Evolutionary conservation across 352 stramenopile species (phyloP).

Genomic region (Globisporangium iwayamae): DNA sequence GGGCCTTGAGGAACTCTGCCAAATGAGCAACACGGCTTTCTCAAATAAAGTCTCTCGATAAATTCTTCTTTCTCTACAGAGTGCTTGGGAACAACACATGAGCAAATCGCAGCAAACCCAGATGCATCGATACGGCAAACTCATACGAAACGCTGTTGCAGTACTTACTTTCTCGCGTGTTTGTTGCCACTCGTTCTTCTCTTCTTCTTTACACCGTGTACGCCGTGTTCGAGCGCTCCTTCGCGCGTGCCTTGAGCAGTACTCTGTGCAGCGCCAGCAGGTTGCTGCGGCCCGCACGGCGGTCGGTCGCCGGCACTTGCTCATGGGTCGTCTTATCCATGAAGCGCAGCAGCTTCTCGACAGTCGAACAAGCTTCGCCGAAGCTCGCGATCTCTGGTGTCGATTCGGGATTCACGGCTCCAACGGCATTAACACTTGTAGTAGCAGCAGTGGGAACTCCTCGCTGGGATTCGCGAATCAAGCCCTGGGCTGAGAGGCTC

Average conservation of each 20-base stretch:
- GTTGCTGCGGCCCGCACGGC: constrained; percentile 38
- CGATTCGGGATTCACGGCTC: constrained; percentile 17
- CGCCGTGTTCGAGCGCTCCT: constrained; percentile 28
- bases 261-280: constrained; percentile 50
- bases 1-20: too few species aligned
- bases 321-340: constrained; percentile 22
- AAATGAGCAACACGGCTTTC: not conserved
- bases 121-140: not conserved
- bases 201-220: constrained; percentile 17
- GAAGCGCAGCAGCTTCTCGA: constrained; percentile 49
- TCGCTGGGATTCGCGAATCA: constrained; percentile 40
- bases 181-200: not conserved
- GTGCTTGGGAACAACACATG: not conserved
- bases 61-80: not conserved
- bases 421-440: constrained; percentile 8
- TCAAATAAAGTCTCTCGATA: not conserved
- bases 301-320: constrained; percentile 26
- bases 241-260: constrained; percentile 41
- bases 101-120: not conserved
- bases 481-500: constrained; percentile 46
- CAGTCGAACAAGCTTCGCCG: constrained; percentile 32
- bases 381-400: constrained; percentile 27
- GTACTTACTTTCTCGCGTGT: not conserved
- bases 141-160: not conserved
- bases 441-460: constrained; percentile 17